Evolutionary conservation across 352 stramenopile genomes (phyloP), one percentile per base, ranked within the genome.

Genomic region (Phytophthora boehmeriae): DNA sequence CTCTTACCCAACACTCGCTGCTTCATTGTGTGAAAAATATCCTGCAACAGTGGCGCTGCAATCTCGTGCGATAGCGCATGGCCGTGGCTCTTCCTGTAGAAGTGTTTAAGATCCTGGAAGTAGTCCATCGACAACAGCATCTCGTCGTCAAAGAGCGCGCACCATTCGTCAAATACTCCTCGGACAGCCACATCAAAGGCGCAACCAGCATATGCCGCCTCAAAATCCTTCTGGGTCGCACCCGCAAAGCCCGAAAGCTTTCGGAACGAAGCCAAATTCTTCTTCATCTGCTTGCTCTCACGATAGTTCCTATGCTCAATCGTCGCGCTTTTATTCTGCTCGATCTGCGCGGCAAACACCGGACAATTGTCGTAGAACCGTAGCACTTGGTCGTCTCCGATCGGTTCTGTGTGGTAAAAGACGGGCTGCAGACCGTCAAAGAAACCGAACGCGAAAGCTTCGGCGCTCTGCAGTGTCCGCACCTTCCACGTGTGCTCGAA

Each of bases 311-410:
- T 46, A 54, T 92, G 72, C 27, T 95, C 72, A 32, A 73, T 54
- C 8, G 66, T 91, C 17, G 86, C 73, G 5, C 60, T 86, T 30
- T 75, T 80, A 65, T 95, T 93, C 45, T 58, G 43, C 11, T 92
- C 80, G 54, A 95, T 83, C 14, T 59, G 53, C 4, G 36, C 46
- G 28, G 89, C 79, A 63, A 90, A 92, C 14, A 57, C 59, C 0
- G 78, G 82, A 20, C 86, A 95, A 64, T 95, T 95, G 60, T 92
- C 86, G 36, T 89, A 95, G 57, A 95, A 95, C 10, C 86, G 80
- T 51, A 95, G 70, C 47, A 80, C 63, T 63, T 84, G 54, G 59
- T 95, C 86, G 6, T 75, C 19, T 14, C 83, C 84, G 3, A 80
- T 75, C 4, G 82, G 61, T 5, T 72, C 66, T 3, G 69, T 71